These are phyloP conservation scores for Leucogyrophana mollusca DNA, from an alignment of 768 basidiomycete species.

Conservation along the genomic window DNA sequence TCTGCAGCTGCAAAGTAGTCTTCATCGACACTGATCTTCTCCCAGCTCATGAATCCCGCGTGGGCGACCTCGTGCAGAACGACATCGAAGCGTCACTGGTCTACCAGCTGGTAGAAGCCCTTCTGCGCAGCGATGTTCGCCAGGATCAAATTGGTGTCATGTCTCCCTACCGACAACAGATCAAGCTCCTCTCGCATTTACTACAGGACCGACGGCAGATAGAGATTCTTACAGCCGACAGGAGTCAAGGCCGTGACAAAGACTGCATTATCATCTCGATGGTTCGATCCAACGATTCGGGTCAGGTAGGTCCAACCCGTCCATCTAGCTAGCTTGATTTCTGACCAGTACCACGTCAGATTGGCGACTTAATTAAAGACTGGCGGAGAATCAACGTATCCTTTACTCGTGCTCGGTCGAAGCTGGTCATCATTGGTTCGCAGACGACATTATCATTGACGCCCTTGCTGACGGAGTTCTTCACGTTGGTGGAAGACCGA, in stretches of 20 bases:
- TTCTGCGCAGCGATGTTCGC: slow-evolving; percentile 62
- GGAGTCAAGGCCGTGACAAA: slow-evolving; percentile 93
- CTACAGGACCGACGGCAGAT: slow-evolving; percentile 55
- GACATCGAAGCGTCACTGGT: slow-evolving; percentile 71
- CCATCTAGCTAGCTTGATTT: background rate
- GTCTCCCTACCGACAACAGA: slow-evolving; percentile 92
- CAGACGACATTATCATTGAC: slow-evolving; percentile 67
- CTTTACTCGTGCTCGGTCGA: slow-evolving; percentile 88
- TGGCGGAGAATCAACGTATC: slow-evolving; percentile 97
- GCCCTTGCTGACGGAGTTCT: slow-evolving; percentile 69
- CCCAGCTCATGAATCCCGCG: slow-evolving; percentile 75
- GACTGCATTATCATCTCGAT: slow-evolving; percentile 92
- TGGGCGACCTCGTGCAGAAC: slow-evolving; percentile 92
- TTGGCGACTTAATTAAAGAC: slow-evolving; percentile 91
- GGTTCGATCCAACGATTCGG: slow-evolving; percentile 81
- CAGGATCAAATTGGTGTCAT: slow-evolving; percentile 82
- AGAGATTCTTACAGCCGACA: slow-evolving; percentile 91
- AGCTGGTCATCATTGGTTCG: slow-evolving; percentile 90
- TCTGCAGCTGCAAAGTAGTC: slow-evolving; percentile 72
- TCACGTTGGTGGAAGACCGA: slow-evolving; percentile 68
- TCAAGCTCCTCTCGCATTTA: slow-evolving; percentile 78
- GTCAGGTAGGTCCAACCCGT: slow-evolving; percentile 58
- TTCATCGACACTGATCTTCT: slow-evolving; percentile 92
- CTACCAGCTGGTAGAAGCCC: slow-evolving; percentile 63
- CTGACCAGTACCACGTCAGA: slow-evolving; percentile 41